Conservation (phyloP, 257 asterid species). For the Rubia yunnanensis region DNA sequence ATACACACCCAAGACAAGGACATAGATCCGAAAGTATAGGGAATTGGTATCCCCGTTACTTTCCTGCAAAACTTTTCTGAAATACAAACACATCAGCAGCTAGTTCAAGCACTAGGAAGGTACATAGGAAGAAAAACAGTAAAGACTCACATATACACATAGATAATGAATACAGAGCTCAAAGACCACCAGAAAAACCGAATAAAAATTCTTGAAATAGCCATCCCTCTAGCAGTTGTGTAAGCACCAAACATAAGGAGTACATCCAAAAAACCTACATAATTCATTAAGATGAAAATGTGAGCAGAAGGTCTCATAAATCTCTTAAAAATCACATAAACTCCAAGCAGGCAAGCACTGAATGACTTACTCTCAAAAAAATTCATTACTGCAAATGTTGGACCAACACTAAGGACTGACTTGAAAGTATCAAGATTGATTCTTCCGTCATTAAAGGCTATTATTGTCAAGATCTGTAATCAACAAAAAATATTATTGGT, state of each 20-base stretch:
- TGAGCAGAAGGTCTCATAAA: background rate
- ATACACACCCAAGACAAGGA: conserved; percentile 82
- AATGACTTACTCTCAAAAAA: conserved; percentile 73
- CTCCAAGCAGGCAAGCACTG: conserved; percentile 11
- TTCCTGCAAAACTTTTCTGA: conserved; percentile 76
- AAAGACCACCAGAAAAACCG: conserved; percentile 85
- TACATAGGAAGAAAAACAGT: background rate
- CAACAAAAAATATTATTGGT: background rate
- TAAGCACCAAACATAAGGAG: conserved; percentile 93
- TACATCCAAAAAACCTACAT: conserved; percentile 74
- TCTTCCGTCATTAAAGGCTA: conserved; percentile 67
- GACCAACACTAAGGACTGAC: conserved; percentile 75
- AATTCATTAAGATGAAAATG: background rate
- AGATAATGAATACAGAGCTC: conserved; percentile 61
- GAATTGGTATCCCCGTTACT: conserved; percentile 49
- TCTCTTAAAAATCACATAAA: background rate
- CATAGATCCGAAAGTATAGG: conserved; percentile 80
- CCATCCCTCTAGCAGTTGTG: conserved; percentile 91
- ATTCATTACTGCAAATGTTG: conserved; percentile 82
- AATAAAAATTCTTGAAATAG: conserved; percentile 85
- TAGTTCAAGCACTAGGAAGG: conserved; percentile 4
- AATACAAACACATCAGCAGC: conserved; percentile 25
- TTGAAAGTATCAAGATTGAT: conserved; percentile 63
- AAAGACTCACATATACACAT: conserved; percentile 69
- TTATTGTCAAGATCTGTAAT: conserved; percentile 66